These are phyloP conservation scores for Artemisia tridentata DNA, from an alignment of 129 eudicot genomes.

Conservation along the genomic window DNA sequence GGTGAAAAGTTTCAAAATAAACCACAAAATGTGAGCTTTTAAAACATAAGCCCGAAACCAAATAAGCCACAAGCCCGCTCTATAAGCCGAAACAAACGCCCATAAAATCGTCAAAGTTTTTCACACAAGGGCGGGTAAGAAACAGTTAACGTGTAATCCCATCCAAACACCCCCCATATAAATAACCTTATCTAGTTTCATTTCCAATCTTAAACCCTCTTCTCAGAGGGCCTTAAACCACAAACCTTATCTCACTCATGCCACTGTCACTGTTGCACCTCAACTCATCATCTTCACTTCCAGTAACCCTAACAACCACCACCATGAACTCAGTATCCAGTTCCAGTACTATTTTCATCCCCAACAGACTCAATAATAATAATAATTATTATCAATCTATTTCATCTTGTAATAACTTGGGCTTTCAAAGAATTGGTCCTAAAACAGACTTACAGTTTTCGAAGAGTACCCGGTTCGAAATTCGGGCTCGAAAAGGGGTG, in stretches of 20 bases:
- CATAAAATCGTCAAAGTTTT: too few species aligned
- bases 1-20: too few species aligned
- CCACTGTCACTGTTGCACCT: too few species aligned
- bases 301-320: conserved; percentile 35
- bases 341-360: conserved; percentile 41
- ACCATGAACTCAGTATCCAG: conserved; percentile 31
- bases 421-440: conserved; percentile 18
- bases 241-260: too few species aligned
- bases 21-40: too few species aligned
- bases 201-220: conserved; percentile 34
- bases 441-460: not conserved
- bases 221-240: conserved; percentile 38
- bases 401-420: conserved; percentile 30
- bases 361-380: conserved; percentile 26
- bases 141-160: too few species aligned
- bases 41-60: too few species aligned
- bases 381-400: conserved; percentile 34
- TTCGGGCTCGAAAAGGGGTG: conserved; percentile 53
- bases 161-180: not conserved
- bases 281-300: conserved; percentile 43
- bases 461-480: conserved; percentile 25
- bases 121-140: too few species aligned
- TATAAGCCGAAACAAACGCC: too few species aligned
- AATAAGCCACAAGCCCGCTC: too few species aligned
- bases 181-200: conserved; percentile 29